Evolutionary conservation across 2,329 filamentous ascomycete genomes (phyloP).

Genomic region (Aureobasidium sp.): DNA sequence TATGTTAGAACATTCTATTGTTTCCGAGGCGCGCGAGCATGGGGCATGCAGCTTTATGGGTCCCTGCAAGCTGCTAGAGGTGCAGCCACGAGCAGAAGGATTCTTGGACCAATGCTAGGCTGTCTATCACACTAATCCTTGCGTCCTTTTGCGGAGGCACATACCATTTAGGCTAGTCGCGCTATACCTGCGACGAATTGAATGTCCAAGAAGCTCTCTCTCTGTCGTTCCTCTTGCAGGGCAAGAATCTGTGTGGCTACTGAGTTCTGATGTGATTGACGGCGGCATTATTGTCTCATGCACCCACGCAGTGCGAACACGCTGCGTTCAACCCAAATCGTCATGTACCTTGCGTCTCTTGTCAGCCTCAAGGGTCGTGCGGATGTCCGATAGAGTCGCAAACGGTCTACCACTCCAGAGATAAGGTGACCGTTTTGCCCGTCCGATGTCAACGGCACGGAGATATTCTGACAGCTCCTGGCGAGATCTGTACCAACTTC

Average conservation of each 20-base stretch:
- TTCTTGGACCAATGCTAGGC: neutral
- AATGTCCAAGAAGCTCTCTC: neutral
- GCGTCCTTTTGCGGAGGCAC: neutral
- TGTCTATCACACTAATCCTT: neutral
- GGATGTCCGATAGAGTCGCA: neutral
- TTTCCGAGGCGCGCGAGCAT: neutral
- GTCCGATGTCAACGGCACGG: slow-evolving; percentile 1
- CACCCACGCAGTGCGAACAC: neutral
- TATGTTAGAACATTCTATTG: neutral
- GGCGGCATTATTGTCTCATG: neutral
- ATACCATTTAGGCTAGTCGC: neutral
- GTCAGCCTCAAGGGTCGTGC: slow-evolving; percentile 6
- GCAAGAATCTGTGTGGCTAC: neutral
- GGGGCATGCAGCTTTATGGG: neutral
- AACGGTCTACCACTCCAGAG: neutral
- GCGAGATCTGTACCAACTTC: neutral
- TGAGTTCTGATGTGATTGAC: neutral
- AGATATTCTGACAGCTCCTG: neutral
- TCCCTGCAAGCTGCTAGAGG: neutral
- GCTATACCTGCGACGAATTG: neutral
- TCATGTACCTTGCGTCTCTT: slow-evolving; percentile 1
- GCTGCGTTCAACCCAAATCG: neutral
- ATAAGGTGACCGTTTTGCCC: slow-evolving; percentile 10
- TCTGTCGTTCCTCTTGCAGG: neutral
- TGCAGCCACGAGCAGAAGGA: slow-evolving; percentile 6